These are phyloP conservation scores for Barbatosphaeria neglecta DNA, from an alignment of 495 filamentous ascomycete genomes.

Conservation along the genomic window DNA sequence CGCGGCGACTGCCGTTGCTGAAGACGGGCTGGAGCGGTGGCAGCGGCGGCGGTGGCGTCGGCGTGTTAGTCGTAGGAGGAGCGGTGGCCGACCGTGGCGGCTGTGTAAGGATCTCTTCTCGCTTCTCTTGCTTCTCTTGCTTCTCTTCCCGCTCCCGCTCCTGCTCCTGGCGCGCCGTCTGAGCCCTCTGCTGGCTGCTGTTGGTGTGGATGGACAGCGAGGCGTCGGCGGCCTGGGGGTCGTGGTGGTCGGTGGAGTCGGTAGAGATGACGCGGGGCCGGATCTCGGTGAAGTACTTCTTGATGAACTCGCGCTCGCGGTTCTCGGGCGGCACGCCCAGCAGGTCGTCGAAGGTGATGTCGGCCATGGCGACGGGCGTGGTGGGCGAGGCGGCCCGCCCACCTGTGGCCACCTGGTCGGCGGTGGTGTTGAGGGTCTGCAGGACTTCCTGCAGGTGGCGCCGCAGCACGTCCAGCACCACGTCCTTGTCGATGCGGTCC, in stretches of 20 bases:
- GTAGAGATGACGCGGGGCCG: slow-evolving; percentile 3
- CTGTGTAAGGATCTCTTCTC: too few species aligned
- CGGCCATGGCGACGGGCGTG: background rate
- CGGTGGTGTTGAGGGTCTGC: slow-evolving; percentile 7
- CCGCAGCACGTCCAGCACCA: slow-evolving; percentile 12
- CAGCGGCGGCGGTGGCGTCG: background rate
- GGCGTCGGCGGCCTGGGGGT: slow-evolving; percentile 6
- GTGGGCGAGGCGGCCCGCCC: background rate
- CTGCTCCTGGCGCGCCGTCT: slow-evolving; percentile 6
- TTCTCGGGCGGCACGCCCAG: slow-evolving; percentile 9
- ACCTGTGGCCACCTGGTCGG: background rate
- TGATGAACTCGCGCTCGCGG: slow-evolving; percentile 9
- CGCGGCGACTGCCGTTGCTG: background rate
- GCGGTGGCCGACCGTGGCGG: background rate
- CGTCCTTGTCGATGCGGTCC: slow-evolving; percentile 5
- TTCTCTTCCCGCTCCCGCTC: slow-evolving; percentile 7
- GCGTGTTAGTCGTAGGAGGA: background rate
- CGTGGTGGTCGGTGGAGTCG: slow-evolving; percentile 3
- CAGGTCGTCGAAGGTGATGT: slow-evolving; percentile 8
- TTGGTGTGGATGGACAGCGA: slow-evolving; percentile 5
- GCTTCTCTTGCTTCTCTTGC: background rate
- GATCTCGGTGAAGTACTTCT: slow-evolving; percentile 11
- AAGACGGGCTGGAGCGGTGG: background rate
- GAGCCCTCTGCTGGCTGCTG: background rate
- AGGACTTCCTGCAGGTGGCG: slow-evolving; percentile 13